A percentile compares a stretch with the other conserved stretches of the same genome.
phyloP scores from a whole-genome alignment of 208 protist genomes.

The Spongospora subterranea region DNA sequence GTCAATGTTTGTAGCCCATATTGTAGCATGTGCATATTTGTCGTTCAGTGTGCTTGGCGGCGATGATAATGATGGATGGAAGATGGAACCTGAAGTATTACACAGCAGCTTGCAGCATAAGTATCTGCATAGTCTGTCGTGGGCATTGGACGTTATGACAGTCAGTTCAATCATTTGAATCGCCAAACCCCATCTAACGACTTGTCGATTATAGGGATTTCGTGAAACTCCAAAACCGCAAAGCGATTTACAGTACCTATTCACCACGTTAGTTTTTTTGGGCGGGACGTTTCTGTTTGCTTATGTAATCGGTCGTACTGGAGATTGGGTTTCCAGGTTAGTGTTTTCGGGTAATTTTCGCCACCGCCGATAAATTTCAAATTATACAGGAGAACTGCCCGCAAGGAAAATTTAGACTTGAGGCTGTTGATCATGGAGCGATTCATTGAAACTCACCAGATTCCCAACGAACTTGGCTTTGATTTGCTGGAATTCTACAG shows the following conservation, averaged over 20 bases:
- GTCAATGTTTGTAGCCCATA: slow-evolving; percentile 51
- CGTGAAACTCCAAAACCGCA: background rate
- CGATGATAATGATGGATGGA: slow-evolving; percentile 12
- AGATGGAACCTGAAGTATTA: background rate
- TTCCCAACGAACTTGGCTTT: background rate
- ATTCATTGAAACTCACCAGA: slow-evolving; percentile 2
- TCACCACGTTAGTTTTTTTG: slow-evolving; percentile 16
- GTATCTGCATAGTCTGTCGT: background rate
- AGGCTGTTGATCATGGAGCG: slow-evolving; percentile 18
- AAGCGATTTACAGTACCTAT: slow-evolving; percentile 39
- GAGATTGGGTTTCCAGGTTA: slow-evolving; percentile 45
- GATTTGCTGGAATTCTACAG: slow-evolving; percentile 56
- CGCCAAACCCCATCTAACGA: background rate
- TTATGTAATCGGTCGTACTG: slow-evolving; percentile 44
- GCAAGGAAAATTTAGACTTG: slow-evolving; percentile 24
- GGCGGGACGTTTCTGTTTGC: slow-evolving; percentile 28
- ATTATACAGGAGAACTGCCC: background rate
- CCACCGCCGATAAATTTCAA: background rate
- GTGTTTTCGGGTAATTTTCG: background rate
- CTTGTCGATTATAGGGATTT: background rate
- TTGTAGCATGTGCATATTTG: slow-evolving; percentile 12
- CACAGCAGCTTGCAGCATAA: background rate
- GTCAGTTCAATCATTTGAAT: background rate
- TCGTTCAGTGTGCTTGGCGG: slow-evolving; percentile 3
- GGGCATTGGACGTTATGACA: slow-evolving; percentile 31